Conservation (phyloP, 2,329 filamentous ascomycete species). For the Apiospora malaysiana region DNA sequence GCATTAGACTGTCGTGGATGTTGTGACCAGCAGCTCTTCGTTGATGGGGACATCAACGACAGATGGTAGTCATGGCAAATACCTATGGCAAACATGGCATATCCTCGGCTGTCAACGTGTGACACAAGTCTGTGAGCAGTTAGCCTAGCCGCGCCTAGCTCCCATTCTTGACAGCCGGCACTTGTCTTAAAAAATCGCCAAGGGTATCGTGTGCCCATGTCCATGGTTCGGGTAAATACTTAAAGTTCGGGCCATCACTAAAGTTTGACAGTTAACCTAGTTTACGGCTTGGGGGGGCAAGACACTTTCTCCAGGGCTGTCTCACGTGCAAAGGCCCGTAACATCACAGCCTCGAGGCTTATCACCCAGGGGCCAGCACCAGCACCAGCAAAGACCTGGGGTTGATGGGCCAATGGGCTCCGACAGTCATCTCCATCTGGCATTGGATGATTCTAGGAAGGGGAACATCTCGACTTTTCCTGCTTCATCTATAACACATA, state of each 20-base stretch:
- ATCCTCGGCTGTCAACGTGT: conserved; percentile 9
- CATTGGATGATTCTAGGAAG: no score
- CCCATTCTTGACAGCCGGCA: conserved; percentile 3
- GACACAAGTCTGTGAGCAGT: conserved; percentile 8
- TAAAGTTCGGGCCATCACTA: not conserved
- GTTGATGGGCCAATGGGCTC: not conserved
- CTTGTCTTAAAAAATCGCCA: not conserved
- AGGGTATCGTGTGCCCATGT: not conserved
- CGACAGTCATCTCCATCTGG: not conserved
- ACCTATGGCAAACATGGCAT: not conserved
- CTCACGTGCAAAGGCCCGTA: conserved; percentile 4
- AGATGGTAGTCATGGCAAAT: no score
- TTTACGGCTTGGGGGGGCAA: not conserved
- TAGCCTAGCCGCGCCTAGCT: conserved; percentile 1
- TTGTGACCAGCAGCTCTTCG: not conserved
- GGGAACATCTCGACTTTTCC: not conserved
- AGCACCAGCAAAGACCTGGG: not conserved
- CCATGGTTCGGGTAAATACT: not conserved
- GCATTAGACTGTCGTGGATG: not conserved
- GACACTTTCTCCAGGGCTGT: not conserved
- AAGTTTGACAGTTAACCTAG: conserved; percentile 12
- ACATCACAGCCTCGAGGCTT: not conserved
- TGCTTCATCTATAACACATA: not conserved
- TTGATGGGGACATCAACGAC: no score
- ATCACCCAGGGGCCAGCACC: not conserved